These are phyloP conservation scores for Fusarium tricinctum DNA, from an alignment of 2,329 filamentous ascomycete species.

Conservation along the genomic window DNA sequence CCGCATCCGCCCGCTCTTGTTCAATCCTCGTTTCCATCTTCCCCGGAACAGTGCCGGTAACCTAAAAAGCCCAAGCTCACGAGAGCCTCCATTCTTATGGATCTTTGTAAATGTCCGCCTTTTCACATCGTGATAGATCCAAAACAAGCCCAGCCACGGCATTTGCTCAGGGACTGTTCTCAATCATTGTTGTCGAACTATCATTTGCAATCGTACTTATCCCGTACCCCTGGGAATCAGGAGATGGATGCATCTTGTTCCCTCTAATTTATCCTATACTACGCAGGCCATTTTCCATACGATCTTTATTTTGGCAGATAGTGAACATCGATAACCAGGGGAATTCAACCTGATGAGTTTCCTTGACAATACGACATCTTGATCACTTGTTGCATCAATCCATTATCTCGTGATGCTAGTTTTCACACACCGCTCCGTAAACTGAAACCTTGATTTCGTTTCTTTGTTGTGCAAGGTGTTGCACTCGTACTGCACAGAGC, in stretches of 20 bases:
- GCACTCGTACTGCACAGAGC: conserved; percentile 7
- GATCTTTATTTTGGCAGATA: conserved; percentile 28
- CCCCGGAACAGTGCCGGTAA: conserved; percentile 31
- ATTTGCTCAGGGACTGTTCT: conserved; percentile 24
- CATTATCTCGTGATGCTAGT: conserved; percentile 17
- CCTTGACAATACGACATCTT: neutral
- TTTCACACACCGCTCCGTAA: conserved; percentile 32
- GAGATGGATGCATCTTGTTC: conserved; percentile 32
- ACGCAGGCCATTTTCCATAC: conserved; percentile 28
- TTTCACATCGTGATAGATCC: conserved; percentile 31
- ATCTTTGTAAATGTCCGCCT: conserved; percentile 28
- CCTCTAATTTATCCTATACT: conserved; percentile 17
- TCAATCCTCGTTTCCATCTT: conserved; percentile 27
- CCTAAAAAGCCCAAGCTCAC: conserved; percentile 13
- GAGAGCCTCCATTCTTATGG: conserved; percentile 26
- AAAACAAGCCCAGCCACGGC: conserved; percentile 19
- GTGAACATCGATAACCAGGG: conserved; percentile 4
- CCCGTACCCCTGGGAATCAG: conserved; percentile 33
- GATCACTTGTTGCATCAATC: conserved; percentile 13
- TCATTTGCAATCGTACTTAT: conserved; percentile 17
- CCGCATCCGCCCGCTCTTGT: conserved; percentile 42
- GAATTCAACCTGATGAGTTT: neutral
- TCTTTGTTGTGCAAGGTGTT: conserved; percentile 25
- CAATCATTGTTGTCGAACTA: conserved; percentile 26
- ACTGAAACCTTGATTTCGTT: conserved; percentile 19